Conservation (phyloP, 106 monocot species). For the Amphibolis antarctica region DNA sequence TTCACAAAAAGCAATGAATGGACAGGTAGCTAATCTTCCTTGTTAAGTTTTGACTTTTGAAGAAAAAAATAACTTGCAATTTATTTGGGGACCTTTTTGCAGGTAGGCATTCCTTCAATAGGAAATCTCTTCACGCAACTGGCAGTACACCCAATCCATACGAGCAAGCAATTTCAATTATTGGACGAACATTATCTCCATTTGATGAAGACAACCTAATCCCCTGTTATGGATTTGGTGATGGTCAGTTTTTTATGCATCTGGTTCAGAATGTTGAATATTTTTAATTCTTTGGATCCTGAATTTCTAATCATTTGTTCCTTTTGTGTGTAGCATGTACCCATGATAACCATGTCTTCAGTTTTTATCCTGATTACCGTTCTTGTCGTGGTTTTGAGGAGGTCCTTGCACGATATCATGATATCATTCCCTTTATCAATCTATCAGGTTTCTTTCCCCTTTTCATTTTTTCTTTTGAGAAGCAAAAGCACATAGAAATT, state of each 20-base stretch:
- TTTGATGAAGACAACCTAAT: constrained; percentile 95
- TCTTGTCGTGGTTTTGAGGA: constrained; percentile 90
- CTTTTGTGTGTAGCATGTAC: constrained; percentile 41
- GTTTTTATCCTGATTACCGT: constrained; percentile 63
- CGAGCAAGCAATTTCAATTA: constrained; percentile 96
- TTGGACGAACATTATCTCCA: constrained; percentile 76
- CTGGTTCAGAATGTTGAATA: neutral
- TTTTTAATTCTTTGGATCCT: neutral
- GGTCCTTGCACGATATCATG: constrained; percentile 64
- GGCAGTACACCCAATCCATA: constrained; percentile 60
- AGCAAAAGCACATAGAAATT: neutral
- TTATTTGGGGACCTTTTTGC: too few species aligned
- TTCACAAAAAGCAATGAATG: constrained; percentile 69
- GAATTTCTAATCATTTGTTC: neutral
- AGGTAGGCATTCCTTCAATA: constrained; percentile 64
- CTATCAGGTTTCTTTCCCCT: constrained; percentile 48
- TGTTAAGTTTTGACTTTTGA: neutral
- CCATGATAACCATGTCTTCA: constrained; percentile 68
- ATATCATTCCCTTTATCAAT: constrained; percentile 65
- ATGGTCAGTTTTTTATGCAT: constrained; percentile 37
- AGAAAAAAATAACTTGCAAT: too few species aligned
- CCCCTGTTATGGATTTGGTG: constrained; percentile 99
- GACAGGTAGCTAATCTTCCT: constrained; percentile 9
- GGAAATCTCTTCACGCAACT: constrained; percentile 80
- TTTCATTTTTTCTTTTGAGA: neutral